Evolutionary conservation across 352 stramenopile genomes (phyloP).

Genomic region (Phytophthora pistaciae): DNA sequence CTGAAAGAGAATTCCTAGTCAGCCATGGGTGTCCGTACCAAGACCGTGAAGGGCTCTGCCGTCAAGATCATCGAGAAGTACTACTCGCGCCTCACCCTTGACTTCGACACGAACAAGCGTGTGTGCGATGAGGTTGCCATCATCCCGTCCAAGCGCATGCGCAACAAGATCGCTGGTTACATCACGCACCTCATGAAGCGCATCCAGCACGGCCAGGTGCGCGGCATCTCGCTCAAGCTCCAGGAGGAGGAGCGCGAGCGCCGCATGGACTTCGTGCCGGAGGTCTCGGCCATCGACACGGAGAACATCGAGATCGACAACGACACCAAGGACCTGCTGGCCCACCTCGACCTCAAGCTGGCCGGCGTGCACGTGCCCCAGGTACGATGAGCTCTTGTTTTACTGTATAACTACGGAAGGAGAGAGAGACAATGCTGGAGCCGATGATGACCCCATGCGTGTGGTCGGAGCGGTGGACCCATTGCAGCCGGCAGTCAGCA

Average conservation of each 20-base stretch:
- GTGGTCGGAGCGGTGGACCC: constrained; percentile 72
- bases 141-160: constrained; percentile 99
- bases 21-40: constrained; percentile 99
- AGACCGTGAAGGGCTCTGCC: constrained; percentile 99
- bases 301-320: constrained; percentile 98
- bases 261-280: constrained; percentile 99
- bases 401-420: background rate
- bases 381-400: constrained; percentile 57
- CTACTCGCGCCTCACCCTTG: constrained; percentile 99
- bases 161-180: constrained; percentile 99
- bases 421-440: constrained; percentile 78
- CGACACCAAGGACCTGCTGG: constrained; percentile 98
- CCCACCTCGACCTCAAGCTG: constrained; percentile 95
- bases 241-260: constrained; percentile 99
- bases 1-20: constrained; percentile 54
- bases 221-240: constrained; percentile 99
- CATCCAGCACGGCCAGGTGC: constrained; percentile 99
- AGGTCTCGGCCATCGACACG: constrained; percentile 96
- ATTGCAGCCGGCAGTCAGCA: constrained; percentile 36
- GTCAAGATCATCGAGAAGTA: constrained; percentile 99
- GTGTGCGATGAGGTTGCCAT: constrained; percentile 98
- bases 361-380: constrained; percentile 90
- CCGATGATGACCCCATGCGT: constrained; percentile 57
- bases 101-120: constrained; percentile 99
- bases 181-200: constrained; percentile 99